phyloP scores from a whole-genome alignment of 257 asterid genomes.

The Ballota nigra region DNA sequence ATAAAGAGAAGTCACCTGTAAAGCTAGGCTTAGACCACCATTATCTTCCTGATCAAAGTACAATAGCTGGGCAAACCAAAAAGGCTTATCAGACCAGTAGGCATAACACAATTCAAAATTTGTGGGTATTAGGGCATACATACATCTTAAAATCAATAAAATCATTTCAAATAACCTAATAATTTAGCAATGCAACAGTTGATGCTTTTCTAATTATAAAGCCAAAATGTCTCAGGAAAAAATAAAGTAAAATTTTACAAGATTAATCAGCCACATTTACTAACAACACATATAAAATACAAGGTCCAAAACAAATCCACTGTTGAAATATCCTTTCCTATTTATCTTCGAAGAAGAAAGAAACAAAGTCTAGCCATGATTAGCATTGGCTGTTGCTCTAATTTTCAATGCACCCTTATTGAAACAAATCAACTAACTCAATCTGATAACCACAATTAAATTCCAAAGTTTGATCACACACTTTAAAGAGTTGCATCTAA shows the following conservation, averaged over 20 bases:
- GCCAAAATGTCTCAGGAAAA: background rate
- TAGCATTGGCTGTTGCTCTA: background rate
- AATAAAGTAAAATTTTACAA: background rate
- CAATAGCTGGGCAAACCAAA: slow-evolving; percentile 60
- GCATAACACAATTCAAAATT: background rate
- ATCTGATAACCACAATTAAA: background rate
- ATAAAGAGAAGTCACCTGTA: slow-evolving; percentile 56
- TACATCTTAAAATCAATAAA: background rate
- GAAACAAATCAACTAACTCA: background rate
- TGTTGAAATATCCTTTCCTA: background rate
- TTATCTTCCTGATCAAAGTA: slow-evolving; percentile 85
- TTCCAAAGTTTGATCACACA: background rate
- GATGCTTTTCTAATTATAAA: background rate
- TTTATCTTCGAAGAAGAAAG: background rate
- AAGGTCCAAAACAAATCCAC: background rate
- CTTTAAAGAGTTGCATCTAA: background rate
- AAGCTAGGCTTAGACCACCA: slow-evolving; percentile 85
- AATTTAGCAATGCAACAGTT: background rate
- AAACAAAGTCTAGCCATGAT: background rate
- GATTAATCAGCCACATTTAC: background rate
- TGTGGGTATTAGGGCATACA: background rate
- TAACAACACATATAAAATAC: slow-evolving; percentile 4
- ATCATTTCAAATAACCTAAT: background rate
- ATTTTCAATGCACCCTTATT: background rate
- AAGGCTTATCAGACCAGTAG: slow-evolving; percentile 8